phyloP scores from a whole-genome alignment of 805 yeast genomes.

The Wickerhamomyces pijperi region DNA sequence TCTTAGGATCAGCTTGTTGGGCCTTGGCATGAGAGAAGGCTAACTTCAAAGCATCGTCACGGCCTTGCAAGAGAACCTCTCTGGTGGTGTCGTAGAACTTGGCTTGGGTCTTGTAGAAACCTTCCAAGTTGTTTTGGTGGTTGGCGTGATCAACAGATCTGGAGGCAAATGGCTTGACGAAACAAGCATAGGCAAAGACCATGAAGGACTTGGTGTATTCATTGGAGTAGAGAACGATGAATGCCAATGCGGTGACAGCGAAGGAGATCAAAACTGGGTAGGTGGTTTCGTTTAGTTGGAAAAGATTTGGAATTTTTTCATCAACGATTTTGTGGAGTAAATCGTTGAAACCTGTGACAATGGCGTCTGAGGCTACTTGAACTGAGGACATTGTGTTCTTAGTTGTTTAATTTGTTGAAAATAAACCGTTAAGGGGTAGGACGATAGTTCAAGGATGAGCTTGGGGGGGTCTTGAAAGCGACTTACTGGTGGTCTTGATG shows the following conservation, averaged over 20 bases:
- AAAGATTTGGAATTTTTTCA: not conserved
- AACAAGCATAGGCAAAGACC: slow-evolving; percentile 23
- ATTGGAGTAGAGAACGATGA: slow-evolving; percentile 7
- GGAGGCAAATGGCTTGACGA: slow-evolving; percentile 22
- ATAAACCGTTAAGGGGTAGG: no score
- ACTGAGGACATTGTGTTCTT: slow-evolving; percentile 1
- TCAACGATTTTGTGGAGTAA: slow-evolving; percentile 1
- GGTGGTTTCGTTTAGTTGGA: slow-evolving; percentile 2
- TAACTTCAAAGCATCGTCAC: slow-evolving; percentile 50
- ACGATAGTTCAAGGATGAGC: no score
- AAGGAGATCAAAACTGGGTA: slow-evolving; percentile 1
- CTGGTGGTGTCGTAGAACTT: slow-evolving; percentile 68
- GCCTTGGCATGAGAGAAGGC: slow-evolving; percentile 43
- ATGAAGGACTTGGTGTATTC: slow-evolving; percentile 13
- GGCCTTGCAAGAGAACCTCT: slow-evolving; percentile 53
- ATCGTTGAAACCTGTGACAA: slow-evolving; percentile 2
- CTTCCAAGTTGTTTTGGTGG: slow-evolving; percentile 33
- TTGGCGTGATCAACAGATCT: slow-evolving; percentile 15
- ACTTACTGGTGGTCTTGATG: no score
- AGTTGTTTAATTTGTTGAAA: slow-evolving; percentile 3
- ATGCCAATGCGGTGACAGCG: slow-evolving; percentile 4
- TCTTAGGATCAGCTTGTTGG: slow-evolving; percentile 15
- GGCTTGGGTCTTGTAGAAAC: slow-evolving; percentile 69
- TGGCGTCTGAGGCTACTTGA: slow-evolving; percentile 2
- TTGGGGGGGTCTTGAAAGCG: no score